Evolutionary conservation across 1,284 basidiomycete genomes (phyloP), one percentile per base, ranked within the genome.

Genomic region (Ceratobasidium sp.): DNA sequence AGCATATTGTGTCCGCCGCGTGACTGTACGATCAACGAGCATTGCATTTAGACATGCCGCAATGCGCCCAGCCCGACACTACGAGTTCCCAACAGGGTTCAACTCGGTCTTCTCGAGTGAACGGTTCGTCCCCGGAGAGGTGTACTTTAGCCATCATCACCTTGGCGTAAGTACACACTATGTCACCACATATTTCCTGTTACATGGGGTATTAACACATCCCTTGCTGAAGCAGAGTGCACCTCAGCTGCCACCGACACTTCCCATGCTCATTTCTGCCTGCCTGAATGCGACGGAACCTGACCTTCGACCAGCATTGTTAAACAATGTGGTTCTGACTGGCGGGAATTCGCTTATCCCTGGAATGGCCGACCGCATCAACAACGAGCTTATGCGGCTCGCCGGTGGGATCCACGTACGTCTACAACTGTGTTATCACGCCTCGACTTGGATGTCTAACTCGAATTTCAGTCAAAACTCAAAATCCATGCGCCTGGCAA

Each of bases 71-170:
- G 81, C 83, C 58, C 87, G 86, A 79, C 91, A 87, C 78, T 99
- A 96, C 84, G 98, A 99, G 83, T 98, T 99, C 85, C 95, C 98
- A 0, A 95, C 95, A 59, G 98, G 98, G 1, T 98, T 91, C 84
- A 95, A 92, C 80, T 88, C 90, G 43, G 90, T 89, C 79, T 98
- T 96, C 83, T 92, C 92, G 2, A 80, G 88, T 19, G 94, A 97
- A 79, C 89, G 97, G 41, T 94, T 91, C 82, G 84, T 87, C 73
- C 90, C 96, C 46, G 92, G 96, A 74, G 98, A 99, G 82, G 88
- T 95, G 74, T 91, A 95, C 81, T 98, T 98, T 85, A 88, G 88
- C 75, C 94, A 96, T 74, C 88, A 88, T 46, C 90, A 91, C 78
- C 87, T 96, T 43, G 85, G 90, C 76, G 94, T 95, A 80, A 65